A percentile compares a stretch with the other conserved stretches of the same genome.
phyloP scores from a whole-genome alignment of 345 rosid species.

The Eucalyptus regnans region DNA sequence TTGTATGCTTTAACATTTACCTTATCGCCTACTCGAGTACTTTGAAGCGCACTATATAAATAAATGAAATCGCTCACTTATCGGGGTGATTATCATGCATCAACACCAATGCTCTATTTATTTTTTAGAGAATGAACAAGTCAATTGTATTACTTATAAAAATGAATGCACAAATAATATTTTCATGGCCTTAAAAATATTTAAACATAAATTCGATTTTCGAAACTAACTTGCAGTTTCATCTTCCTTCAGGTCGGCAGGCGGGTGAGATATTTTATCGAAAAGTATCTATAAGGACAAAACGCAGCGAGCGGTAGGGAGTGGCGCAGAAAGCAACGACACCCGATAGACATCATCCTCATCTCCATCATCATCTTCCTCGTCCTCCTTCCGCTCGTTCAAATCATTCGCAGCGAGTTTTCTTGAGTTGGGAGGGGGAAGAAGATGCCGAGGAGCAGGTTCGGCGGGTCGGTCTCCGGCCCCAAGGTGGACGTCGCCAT shows the following conservation, averaged over 20 bases:
- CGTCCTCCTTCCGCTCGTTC: neutral
- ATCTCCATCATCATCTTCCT: neutral
- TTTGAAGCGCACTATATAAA: neutral
- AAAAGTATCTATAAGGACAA: neutral
- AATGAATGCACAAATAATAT: rapidly evolving
- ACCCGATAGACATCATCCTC: neutral
- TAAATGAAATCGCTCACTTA: neutral
- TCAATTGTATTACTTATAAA: neutral
- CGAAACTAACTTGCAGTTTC: no score
- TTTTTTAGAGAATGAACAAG: neutral
- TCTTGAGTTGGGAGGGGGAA: neutral
- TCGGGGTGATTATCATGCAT: rapidly evolving
- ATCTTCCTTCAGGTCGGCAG: no score
- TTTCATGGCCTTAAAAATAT: neutral
- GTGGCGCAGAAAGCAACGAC: neutral
- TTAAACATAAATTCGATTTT: no score
- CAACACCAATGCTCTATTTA: no score
- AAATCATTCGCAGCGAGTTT: neutral
- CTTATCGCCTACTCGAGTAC: rapidly evolving
- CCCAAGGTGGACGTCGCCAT: constrained; percentile 59
- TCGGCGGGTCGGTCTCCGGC: constrained; percentile 37
- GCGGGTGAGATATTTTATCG: neutral
- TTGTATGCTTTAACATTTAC: neutral
- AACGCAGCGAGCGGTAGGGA: neutral
- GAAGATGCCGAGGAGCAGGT: constrained; percentile 46